Evolutionary conservation across 805 yeast species (phyloP), one percentile per base, ranked within the genome.

Genomic region (Pichia eremophila): DNA sequence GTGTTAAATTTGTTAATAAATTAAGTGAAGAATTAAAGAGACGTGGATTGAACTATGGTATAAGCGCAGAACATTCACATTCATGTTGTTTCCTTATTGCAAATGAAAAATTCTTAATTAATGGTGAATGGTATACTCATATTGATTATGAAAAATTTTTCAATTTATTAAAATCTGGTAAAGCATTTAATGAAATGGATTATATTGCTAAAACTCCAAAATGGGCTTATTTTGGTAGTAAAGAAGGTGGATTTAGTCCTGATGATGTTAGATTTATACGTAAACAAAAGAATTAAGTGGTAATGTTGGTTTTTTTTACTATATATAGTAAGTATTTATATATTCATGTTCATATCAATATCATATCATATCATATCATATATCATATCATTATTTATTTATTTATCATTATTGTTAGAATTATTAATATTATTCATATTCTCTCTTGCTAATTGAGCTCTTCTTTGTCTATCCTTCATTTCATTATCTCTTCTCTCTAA

Each of bases 41-140:
- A 12, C 75, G 95, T 56, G 89, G 89, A 1, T 70, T 83, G 31
- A 73, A 72, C 28, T 89, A 90, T 59, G 95, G 80, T 42, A 71
- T 89, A 49, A 96, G 96, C 11, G 95, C 96, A 0, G 96, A 90
- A 64, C 97, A 89, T 63, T 95, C 96, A 0, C 97, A 89, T 62
- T 84, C 95, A 3, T 90, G 96, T 67, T 90, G 96, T 69, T 83
- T 90, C 18, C 70, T 89, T 54, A 78, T 90, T 56, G 96, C 95
- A 0, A 83, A 83, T 54, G 71, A 70, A 38, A 78, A 80, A 57
- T 89, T 88, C 71, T 71, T 77, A 52, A 79, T 81, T 49, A 65
- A 83, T 59, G 82, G 75, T 34, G 77, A 74, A 54, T 89, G 97
- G 97, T 75, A 78, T 63, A 89, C 97, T 1, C 96, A 89, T 62